phyloP scores from a whole-genome alignment of 345 rosid genomes.

The Abelmoschus esculentus region DNA sequence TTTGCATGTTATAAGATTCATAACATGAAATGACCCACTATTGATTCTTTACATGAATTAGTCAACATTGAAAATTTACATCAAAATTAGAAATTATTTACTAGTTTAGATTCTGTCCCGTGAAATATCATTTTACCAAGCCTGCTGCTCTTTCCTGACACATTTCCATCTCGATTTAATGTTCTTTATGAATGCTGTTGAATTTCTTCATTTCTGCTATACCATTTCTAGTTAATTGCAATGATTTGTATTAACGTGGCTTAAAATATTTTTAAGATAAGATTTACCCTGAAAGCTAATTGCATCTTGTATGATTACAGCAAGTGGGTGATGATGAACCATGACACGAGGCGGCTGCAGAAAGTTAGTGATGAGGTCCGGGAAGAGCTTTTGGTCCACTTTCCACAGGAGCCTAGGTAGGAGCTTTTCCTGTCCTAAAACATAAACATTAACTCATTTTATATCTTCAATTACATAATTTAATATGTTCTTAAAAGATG shows the following conservation, averaged over 20 bases:
- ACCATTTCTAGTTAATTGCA: neutral
- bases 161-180: neutral
- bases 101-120: neutral
- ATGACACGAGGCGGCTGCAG: slow-evolving; percentile 84
- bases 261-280: neutral
- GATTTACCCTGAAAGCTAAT: neutral
- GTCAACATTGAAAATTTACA: neutral
- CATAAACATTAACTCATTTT: neutral
- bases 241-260: neutral
- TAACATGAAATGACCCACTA: neutral
- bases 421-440: slow-evolving; percentile 5
- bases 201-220: slow-evolving; percentile 1
- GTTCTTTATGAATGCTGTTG: neutral
- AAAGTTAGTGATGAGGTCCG: slow-evolving; percentile 81
- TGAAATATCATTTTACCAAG: neutral
- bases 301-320: slow-evolving; percentile 33
- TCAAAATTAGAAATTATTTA: neutral
- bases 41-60: neutral
- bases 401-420: slow-evolving; percentile 71
- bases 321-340: slow-evolving; percentile 99
- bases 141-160: neutral
- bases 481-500: too few species aligned
- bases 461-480: neutral
- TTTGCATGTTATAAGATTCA: neutral
- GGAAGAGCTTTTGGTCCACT: slow-evolving; percentile 64